A percentile compares a stretch with the other conserved stretches of the same genome.
Conservation (phyloP, 768 basidiomycete species). For the Naganishia friedmannii region DNA sequence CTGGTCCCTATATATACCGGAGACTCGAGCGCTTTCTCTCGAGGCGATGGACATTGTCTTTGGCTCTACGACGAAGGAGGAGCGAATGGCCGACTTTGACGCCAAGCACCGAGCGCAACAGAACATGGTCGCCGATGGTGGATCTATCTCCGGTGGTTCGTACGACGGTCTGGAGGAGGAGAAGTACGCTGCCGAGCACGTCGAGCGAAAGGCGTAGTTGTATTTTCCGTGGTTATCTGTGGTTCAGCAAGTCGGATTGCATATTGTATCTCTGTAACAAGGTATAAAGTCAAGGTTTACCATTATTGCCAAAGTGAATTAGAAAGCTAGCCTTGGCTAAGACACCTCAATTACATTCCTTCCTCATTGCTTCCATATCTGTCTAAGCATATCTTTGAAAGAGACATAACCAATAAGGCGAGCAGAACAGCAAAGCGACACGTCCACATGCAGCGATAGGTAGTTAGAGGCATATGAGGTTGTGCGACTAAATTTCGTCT, state of each 20-base stretch:
- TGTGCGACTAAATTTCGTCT: no score
- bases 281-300: no score
- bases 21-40: slow-evolving; percentile 5
- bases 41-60: slow-evolving; percentile 43
- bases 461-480: no score
- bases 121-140: slow-evolving; percentile 2
- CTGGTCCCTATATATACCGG: slow-evolving; percentile 30
- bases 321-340: no score
- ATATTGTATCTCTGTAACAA: background rate
- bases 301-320: no score
- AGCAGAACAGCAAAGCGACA: no score
- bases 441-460: no score
- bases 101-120: slow-evolving; percentile 12
- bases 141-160: slow-evolving; percentile 22
- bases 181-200: slow-evolving; percentile 29
- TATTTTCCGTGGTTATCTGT: background rate
- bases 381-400: no score
- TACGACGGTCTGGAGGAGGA: slow-evolving; percentile 29
- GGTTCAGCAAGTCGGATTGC: background rate
- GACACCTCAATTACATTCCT: no score
- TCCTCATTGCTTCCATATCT: no score
- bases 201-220: slow-evolving; percentile 23
- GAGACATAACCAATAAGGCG: no score
- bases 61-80: slow-evolving; percentile 41
- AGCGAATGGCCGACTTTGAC: slow-evolving; percentile 41